Base-by-base conservation (phyloP, 164 flowering plant genomes). In the Dillenia suffruticosa region DNA sequence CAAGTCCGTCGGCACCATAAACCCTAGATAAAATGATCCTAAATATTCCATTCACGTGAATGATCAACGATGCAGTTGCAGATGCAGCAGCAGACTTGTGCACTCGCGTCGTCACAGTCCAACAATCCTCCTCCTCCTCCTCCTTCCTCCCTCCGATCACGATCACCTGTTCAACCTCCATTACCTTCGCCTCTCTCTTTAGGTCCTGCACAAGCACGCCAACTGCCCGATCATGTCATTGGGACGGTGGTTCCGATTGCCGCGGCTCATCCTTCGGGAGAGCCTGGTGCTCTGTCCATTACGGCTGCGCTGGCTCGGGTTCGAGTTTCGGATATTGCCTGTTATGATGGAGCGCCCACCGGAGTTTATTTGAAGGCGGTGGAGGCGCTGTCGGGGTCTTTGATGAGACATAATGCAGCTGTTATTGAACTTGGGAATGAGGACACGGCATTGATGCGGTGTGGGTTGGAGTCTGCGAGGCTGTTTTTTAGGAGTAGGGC, bases 331-430 rank as follows among this genome's bases (percentile, higher is more conserved):
- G 98, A 93, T 44, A 81, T 93, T 10, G 40, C 69, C 46, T 83
- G 94, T 8, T 84, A 80, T 40, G 98, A 90, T 55, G 98, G 98
- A n/a, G 84, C 90, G 2, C 85, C 90, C 0, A 62, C 65, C 9
- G 74, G 66, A 45, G 47, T 74, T 15, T 93, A 87, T 58, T 24
- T 66, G 47, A 80, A 71, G 79, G 88, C 94, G 9, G 86, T 90
- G 64, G 92, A 90, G 74, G 81, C 89, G 46, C 68, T 92, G 10
- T 88, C 92, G 6, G 82, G 79, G 32, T 92, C 98, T 6, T 72
- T 92, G 26, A 84, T 68, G 77, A 77, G 87, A 76, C 81, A 85
- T 56, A 92, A 90, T 71, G 96, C 97, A 4, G 97, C 81, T 3
- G 77, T 90, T 55, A 82, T 93, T 56, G 94, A 90, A 71, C 69